Evolutionary conservation across 192 early-diverging fungal species (phyloP).

Genomic region (Backusella morwellensis): DNA sequence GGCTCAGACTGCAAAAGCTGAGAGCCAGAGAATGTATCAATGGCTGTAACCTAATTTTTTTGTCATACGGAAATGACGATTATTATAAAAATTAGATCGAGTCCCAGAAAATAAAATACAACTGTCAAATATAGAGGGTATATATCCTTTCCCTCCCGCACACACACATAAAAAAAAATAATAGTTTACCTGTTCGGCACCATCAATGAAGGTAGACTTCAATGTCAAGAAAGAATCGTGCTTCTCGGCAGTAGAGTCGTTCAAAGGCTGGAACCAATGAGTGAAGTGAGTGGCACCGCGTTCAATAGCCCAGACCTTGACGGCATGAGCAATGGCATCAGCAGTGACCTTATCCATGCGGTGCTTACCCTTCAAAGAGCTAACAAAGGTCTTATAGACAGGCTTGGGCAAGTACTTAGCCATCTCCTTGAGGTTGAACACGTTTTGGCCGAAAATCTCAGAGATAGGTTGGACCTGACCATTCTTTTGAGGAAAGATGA

Average conservation of each 20-base stretch:
- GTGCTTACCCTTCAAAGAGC: slow-evolving; percentile 90
- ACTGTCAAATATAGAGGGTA: slow-evolving; percentile 13
- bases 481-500: slow-evolving; percentile 77
- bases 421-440: slow-evolving; percentile 91
- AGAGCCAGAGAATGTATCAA: slow-evolving; percentile 96
- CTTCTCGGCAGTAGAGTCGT: slow-evolving; percentile 97
- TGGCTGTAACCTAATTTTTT: slow-evolving; percentile 50
- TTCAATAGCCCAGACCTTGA: slow-evolving; percentile 96
- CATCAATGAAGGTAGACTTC: slow-evolving; percentile 75
- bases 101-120: not conserved
- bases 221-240: slow-evolving; percentile 97
- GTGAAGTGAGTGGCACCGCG: slow-evolving; percentile 97
- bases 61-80: not conserved
- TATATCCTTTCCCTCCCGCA: not conserved
- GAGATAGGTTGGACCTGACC: slow-evolving; percentile 79
- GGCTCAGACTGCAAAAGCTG: slow-evolving; percentile 98
- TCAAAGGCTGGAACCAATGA: slow-evolving; percentile 99
- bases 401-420: slow-evolving; percentile 92
- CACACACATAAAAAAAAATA: not conserved
- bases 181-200: slow-evolving; percentile 74
- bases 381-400: slow-evolving; percentile 85
- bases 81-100: slow-evolving; percentile 7
- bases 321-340: slow-evolving; percentile 97
- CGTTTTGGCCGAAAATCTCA: slow-evolving; percentile 91
- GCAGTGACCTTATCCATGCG: slow-evolving; percentile 90